phyloP scores from a whole-genome alignment of 148 eudicot genomes.

The Cornus kousa region DNA sequence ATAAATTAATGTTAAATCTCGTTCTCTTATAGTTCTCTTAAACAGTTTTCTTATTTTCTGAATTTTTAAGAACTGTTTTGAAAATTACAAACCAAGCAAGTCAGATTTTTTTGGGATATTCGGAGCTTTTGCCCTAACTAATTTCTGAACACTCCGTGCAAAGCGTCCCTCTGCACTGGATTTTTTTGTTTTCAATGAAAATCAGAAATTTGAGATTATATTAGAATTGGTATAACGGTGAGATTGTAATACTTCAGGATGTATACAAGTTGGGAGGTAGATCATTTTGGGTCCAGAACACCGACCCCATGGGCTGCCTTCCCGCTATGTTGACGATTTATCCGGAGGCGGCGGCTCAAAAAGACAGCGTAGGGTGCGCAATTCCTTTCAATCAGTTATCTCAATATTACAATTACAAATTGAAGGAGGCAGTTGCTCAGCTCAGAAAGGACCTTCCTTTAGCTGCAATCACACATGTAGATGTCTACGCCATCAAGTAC shows the following conservation, averaged over 20 bases:
- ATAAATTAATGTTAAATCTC: too few relatives aligned
- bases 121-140: too few relatives aligned
- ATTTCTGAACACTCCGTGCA: too few relatives aligned
- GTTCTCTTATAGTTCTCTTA: too few relatives aligned
- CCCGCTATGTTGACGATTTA: background rate
- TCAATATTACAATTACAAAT: background rate
- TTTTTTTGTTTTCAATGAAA: too few relatives aligned
- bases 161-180: too few relatives aligned
- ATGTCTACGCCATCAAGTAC: conserved; percentile 14
- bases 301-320: background rate
- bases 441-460: conserved; percentile 12
- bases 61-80: too few relatives aligned
- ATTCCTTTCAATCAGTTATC: background rate
- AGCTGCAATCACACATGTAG: conserved; percentile 21
- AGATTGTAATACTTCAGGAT: background rate
- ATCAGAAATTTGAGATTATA: too few relatives aligned
- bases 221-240: too few relatives aligned
- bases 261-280: background rate
- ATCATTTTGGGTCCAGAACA: background rate
- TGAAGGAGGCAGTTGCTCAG: background rate
- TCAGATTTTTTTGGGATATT: too few relatives aligned
- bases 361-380: background rate
- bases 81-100: too few relatives aligned
- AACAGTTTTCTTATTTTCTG: too few relatives aligned
- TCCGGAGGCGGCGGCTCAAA: background rate